phyloP scores from a whole-genome alignment of 1,139 yeast species.

The Wickerhamiella pararugosa region DNA sequence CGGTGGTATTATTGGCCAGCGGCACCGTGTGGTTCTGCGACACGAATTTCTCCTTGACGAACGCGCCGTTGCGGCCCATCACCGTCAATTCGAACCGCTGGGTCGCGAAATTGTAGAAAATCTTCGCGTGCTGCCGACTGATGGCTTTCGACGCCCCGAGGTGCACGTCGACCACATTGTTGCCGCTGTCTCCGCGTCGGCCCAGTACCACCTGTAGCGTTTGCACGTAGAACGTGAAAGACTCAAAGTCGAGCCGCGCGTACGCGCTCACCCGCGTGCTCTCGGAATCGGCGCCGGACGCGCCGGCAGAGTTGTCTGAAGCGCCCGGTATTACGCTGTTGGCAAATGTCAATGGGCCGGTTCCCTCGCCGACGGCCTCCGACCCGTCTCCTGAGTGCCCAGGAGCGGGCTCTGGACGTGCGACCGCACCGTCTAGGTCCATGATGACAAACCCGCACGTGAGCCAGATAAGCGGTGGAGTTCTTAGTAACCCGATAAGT shows the following conservation, averaged over 20 bases:
- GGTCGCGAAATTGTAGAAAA: conserved; percentile 88
- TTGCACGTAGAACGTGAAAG: conserved; percentile 87
- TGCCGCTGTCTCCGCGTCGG: conserved; percentile 59
- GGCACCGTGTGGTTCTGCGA: conserved; percentile 87
- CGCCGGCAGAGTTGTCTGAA: neutral
- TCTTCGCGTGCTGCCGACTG: conserved; percentile 84
- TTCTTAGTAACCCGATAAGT: too few species aligned
- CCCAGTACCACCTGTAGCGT: conserved; percentile 89
- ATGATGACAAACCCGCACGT: conserved; percentile 5
- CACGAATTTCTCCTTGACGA: conserved; percentile 76
- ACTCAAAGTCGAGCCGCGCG: conserved; percentile 84
- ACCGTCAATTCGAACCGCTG: conserved; percentile 84
- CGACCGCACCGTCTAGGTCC: conserved; percentile 7
- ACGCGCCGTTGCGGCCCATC: conserved; percentile 89
- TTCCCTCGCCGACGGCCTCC: neutral
- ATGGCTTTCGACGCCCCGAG: conserved; percentile 83
- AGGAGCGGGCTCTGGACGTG: conserved; percentile 2
- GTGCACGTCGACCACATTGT: conserved; percentile 58
- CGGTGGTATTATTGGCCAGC: conserved; percentile 53
- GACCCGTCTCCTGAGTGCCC: neutral
- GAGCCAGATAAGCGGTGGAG: neutral
- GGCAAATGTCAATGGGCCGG: conserved; percentile 4
- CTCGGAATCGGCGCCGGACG: conserved; percentile 9
- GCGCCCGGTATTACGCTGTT: conserved; percentile 1
- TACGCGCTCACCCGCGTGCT: conserved; percentile 58